Conservation (phyloP, 1,284 basidiomycete species). For the Irpex sp. region DNA sequence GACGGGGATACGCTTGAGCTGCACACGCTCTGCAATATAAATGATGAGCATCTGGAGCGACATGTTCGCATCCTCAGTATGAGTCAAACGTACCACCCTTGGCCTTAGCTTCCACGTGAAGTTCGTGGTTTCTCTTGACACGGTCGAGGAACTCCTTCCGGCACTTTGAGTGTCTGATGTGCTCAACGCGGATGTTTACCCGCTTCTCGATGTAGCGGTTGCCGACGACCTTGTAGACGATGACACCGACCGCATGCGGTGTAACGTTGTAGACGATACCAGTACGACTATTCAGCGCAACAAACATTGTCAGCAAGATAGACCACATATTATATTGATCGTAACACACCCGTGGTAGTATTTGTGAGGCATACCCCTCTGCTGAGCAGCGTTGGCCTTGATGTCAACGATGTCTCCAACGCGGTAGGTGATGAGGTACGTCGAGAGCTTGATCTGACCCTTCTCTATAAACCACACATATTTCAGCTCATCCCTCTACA, state of each 20-base stretch:
- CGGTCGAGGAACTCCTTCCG: constrained; percentile 97
- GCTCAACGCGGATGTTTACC: constrained; percentile 98
- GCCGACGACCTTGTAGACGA: constrained; percentile 98
- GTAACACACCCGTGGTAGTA: constrained; percentile 80
- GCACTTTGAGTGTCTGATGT: constrained; percentile 98
- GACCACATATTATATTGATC: not conserved
- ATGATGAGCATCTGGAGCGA: constrained; percentile 1
- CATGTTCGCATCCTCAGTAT: too few relatives aligned
- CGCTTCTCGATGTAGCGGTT: constrained; percentile 99
- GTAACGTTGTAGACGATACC: constrained; percentile 99
- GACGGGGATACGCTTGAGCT: constrained; percentile 85
- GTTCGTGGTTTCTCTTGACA: constrained; percentile 90
- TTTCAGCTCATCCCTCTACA: constrained; percentile 10
- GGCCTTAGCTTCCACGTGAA: constrained; percentile 83
- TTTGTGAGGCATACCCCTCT: constrained; percentile 99
- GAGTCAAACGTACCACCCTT: constrained; percentile 72
- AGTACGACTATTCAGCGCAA: constrained; percentile 63
- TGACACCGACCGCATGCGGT: constrained; percentile 91
- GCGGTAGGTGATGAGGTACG: constrained; percentile 90
- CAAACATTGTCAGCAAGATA: constrained; percentile 7
- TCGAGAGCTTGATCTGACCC: constrained; percentile 89
- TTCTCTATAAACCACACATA: constrained; percentile 57
- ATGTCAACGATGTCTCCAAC: constrained; percentile 99
- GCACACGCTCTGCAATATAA: constrained; percentile 62
- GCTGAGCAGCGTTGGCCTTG: constrained; percentile 98